Base-by-base conservation (phyloP, 2,329 filamentous ascomycete genomes). In the Acrocalymma vagum region DNA sequence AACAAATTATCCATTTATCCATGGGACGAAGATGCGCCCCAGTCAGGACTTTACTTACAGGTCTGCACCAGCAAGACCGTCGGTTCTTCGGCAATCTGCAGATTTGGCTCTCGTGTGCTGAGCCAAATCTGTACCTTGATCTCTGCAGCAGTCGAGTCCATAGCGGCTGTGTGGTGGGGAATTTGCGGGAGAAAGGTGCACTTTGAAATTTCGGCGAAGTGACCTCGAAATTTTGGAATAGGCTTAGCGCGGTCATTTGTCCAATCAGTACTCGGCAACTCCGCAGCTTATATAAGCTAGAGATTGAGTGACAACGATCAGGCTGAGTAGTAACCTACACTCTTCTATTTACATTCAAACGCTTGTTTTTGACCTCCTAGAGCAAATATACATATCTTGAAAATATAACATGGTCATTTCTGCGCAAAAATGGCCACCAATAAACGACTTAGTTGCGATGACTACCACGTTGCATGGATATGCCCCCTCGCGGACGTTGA, bases 91-190 rank as follows among this genome's bases (percentile, higher is more conserved):
- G 55, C 52, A 20, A 70, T 58, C 38, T 65, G 59, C 7, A 69
- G 55, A 34, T 55, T 54, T 9, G 53, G 43, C 38, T 69, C 60
- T 24, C 65, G 54, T n/a, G 66, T 69, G 39, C 56, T 64, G 14
- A 69, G 58, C 17, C 64, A 58, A n/a, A 67, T 60, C 35, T 65
- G 63, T 41, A 69, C 63, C 36, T 64, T 67, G 11, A 58, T 59
- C 21, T 66, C 62, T 45, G 53, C 31, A 25, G 47, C 26, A 32
- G 50, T 53, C 13, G 44, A 51, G 13, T 63, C 62, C 65, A 67
- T 67, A 24, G 39, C 34, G 45, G 21, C 22, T 36, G 30, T 40
- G 45, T 45, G 34, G 33, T 25, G 29, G 23, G 11, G 8, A 24
- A 30, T 30, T 23, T 48, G 27, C 24, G 23, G 40, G 43, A 27